These are phyloP conservation scores for Phytopythium oedochilum DNA, from an alignment of 352 stramenopile species.

Conservation along the genomic window DNA sequence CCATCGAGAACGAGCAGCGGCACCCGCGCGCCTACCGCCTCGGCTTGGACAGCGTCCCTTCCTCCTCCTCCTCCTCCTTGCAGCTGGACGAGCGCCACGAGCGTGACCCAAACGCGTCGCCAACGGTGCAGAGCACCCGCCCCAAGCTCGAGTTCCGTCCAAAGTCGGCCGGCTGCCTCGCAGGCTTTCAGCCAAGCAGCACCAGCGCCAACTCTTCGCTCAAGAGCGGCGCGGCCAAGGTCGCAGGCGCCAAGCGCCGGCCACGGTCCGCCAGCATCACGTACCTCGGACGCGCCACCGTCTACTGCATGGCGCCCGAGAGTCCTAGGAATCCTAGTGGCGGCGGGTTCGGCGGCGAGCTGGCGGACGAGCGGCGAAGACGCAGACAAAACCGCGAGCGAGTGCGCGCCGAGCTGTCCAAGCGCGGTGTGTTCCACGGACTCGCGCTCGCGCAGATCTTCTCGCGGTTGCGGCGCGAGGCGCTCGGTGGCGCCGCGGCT, in stretches of 20 bases:
- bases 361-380: conserved; percentile 33
- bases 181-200: conserved; percentile 13
- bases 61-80: conserved; percentile 11
- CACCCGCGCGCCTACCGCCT: conserved; percentile 46
- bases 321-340: conserved; percentile 4
- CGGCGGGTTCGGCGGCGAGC: conserved; percentile 27
- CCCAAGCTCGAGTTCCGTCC: conserved; percentile 23
- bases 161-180: conserved; percentile 24
- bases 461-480: conserved; percentile 43
- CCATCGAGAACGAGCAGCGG: conserved; percentile 29
- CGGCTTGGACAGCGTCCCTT: conserved; percentile 36
- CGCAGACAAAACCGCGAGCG: conserved; percentile 20
- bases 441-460: conserved; percentile 52
- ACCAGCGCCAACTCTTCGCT: background rate
- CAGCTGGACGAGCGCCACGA: too few species aligned
- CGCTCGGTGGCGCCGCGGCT: background rate
- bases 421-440: conserved; percentile 16
- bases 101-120: background rate
- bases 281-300: conserved; percentile 46
- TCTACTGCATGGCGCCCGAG: conserved; percentile 38
- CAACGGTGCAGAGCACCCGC: background rate
- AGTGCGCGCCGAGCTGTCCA: conserved; percentile 24
- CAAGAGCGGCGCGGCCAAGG: conserved; percentile 18
- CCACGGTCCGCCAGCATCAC: conserved; percentile 50
- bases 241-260: conserved; percentile 42